phyloP scores from a whole-genome alignment of 768 basidiomycete species.

The Lactifluus echinatus region DNA sequence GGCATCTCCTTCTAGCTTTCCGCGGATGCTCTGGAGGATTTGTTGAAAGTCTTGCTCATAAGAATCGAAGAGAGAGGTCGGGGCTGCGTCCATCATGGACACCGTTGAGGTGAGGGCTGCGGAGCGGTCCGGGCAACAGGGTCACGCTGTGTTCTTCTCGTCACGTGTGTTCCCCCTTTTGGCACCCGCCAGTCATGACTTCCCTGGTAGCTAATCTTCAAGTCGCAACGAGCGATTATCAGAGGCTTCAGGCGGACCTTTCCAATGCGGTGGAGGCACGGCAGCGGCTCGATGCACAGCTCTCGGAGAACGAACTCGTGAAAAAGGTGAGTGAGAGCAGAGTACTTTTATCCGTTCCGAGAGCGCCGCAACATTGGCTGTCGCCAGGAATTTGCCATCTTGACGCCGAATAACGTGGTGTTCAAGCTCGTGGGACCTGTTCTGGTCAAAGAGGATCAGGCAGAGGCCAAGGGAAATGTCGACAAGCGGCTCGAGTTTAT shows the following conservation, averaged over 20 bases:
- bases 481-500: slow-evolving; percentile 89
- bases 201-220: slow-evolving; percentile 57
- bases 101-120: neutral
- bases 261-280: slow-evolving; percentile 66
- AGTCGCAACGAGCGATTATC: slow-evolving; percentile 61
- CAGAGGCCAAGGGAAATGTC: slow-evolving; percentile 81
- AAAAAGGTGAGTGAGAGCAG: slow-evolving; percentile 51
- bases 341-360: neutral
- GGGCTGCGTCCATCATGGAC: slow-evolving; percentile 65
- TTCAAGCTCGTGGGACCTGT: slow-evolving; percentile 92
- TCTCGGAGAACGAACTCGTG: slow-evolving; percentile 87
- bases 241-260: slow-evolving; percentile 72
- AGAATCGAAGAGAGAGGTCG: slow-evolving; percentile 78
- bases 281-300: slow-evolving; percentile 83
- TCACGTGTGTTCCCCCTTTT: neutral
- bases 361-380: neutral
- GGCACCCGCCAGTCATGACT: slow-evolving; percentile 26
- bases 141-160: no score
- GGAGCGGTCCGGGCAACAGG: neutral
- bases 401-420: slow-evolving; percentile 69
- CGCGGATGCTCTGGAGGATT: slow-evolving; percentile 63
- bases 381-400: slow-evolving; percentile 65
- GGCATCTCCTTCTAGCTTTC: slow-evolving; percentile 67
- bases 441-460: slow-evolving; percentile 80
- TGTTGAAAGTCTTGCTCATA: slow-evolving; percentile 91